phyloP scores from a whole-genome alignment of 1,139 yeast genomes.

The Taphrina deformans region DNA sequence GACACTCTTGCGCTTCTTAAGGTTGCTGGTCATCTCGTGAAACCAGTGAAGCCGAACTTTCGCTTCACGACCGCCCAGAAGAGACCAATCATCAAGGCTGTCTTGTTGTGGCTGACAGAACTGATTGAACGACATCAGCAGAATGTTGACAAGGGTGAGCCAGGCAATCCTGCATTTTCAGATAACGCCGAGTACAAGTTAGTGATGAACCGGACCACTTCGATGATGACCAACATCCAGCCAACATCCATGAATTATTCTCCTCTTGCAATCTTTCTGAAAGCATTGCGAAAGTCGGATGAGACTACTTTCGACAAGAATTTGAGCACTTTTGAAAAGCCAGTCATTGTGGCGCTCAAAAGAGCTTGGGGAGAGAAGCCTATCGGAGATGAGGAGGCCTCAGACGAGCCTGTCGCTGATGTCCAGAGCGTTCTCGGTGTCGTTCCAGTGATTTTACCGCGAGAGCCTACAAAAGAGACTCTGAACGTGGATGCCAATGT shows the following conservation, averaged over 20 bases:
- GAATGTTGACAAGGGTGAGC: slow-evolving; percentile 17
- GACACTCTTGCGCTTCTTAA: slow-evolving; percentile 29
- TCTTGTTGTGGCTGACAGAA: slow-evolving; percentile 36
- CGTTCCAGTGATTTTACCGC: slow-evolving; percentile 12
- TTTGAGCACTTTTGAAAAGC: slow-evolving; percentile 34
- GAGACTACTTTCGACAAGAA: slow-evolving; percentile 35
- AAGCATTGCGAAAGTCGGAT: slow-evolving; percentile 25
- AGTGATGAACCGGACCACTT: slow-evolving; percentile 34
- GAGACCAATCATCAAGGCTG: slow-evolving; percentile 37
- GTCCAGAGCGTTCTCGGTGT: slow-evolving; percentile 35
- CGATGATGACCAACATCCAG: slow-evolving; percentile 37
- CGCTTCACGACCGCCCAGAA: slow-evolving; percentile 37
- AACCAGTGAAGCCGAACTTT: slow-evolving; percentile 20
- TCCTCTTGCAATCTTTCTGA: slow-evolving; percentile 33
- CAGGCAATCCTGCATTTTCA: slow-evolving; percentile 28
- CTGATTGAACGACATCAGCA: slow-evolving; percentile 31
- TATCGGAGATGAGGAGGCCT: slow-evolving; percentile 23
- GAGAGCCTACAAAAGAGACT: neutral
- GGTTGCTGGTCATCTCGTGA: slow-evolving; percentile 26
- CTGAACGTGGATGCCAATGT: neutral
- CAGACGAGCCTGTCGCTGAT: slow-evolving; percentile 36
- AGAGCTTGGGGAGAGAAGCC: slow-evolving; percentile 35
- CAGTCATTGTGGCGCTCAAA: slow-evolving; percentile 33
- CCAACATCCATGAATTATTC: slow-evolving; percentile 35
- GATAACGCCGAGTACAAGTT: slow-evolving; percentile 28